A percentile compares a stretch with the other conserved stretches of the same genome.
Conservation (phyloP, 306 rosid species). For the Echinosophora koreensis region DNA sequence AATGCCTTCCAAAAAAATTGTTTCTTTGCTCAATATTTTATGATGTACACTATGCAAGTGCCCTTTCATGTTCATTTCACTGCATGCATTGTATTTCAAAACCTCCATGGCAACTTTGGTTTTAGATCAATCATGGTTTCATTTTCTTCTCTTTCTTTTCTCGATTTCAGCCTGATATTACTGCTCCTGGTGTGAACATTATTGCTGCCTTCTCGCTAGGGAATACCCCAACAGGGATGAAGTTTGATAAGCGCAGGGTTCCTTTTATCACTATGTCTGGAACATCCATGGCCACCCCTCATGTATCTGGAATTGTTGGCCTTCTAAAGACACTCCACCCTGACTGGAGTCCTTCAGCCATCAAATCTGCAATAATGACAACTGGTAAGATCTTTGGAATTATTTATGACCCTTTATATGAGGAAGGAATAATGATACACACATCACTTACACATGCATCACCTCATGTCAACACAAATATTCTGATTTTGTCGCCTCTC, state of each 20-base stretch:
- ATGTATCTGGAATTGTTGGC: constrained; percentile 75
- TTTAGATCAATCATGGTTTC: neutral
- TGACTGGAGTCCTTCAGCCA: constrained; percentile 71
- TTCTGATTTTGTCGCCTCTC: too few relatives aligned
- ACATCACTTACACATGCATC: too few relatives aligned
- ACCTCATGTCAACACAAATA: too few relatives aligned
- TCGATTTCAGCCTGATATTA: constrained; percentile 71
- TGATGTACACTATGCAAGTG: too few relatives aligned
- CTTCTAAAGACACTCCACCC: constrained; percentile 73
- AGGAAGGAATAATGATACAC: too few relatives aligned
- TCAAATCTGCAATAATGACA: constrained; percentile 77
- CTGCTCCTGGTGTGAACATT: constrained; percentile 77
- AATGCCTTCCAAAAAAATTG: too few relatives aligned
- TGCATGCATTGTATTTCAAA: too few relatives aligned
- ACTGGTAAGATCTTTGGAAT: constrained; percentile 45
- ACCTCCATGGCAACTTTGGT: neutral
- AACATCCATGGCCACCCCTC: constrained; percentile 90
- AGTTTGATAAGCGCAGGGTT: constrained; percentile 55
- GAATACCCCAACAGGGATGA: constrained; percentile 53
- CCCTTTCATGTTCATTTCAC: too few relatives aligned
- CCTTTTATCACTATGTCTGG: constrained; percentile 70
- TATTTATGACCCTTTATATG: neutral
- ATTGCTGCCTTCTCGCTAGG: constrained; percentile 67
- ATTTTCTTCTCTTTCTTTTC: neutral
- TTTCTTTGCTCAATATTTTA: too few relatives aligned